Conservation (phyloP, 768 basidiomycete species). For the Amanita inopinata region DNA sequence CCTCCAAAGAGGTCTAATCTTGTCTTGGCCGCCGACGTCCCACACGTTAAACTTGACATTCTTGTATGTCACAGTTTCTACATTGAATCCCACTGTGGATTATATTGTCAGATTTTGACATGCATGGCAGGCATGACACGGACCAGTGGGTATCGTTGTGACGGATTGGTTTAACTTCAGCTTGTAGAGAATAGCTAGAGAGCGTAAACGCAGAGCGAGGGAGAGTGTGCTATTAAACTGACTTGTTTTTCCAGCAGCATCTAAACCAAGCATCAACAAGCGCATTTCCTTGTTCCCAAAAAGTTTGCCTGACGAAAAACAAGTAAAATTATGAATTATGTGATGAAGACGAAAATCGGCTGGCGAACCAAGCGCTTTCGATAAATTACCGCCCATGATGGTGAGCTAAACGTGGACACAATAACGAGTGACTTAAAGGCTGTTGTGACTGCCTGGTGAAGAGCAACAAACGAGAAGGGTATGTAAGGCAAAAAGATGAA, state of each 20-base stretch:
- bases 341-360: slow-evolving; percentile 11
- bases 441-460: background rate
- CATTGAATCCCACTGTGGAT: slow-evolving; percentile 86
- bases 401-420: too few relatives aligned
- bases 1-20: slow-evolving; percentile 96
- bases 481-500: slow-evolving; percentile 5
- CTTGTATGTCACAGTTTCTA: slow-evolving; percentile 98
- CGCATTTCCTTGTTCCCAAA: slow-evolving; percentile 99
- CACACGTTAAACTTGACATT: slow-evolving; percentile 94
- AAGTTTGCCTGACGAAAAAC: slow-evolving; percentile 57
- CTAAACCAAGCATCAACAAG: slow-evolving; percentile 91
- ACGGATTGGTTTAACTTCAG: slow-evolving; percentile 98
- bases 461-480: background rate
- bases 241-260: slow-evolving; percentile 99
- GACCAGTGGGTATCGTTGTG: slow-evolving; percentile 95
- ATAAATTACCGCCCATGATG: slow-evolving; percentile 86
- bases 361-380: slow-evolving; percentile 65
- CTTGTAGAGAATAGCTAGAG: slow-evolving; percentile 92
- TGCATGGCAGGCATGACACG: slow-evolving; percentile 14
- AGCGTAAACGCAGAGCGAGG: slow-evolving; percentile 4
- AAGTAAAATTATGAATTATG: slow-evolving; percentile 8
- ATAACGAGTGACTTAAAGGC: too few relatives aligned
- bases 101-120: slow-evolving; percentile 5
- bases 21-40: slow-evolving; percentile 99
- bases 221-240: slow-evolving; percentile 24